Evolutionary conservation across 2,329 filamentous ascomycete species (phyloP).

Genomic region (Cladosporium sp.): DNA sequence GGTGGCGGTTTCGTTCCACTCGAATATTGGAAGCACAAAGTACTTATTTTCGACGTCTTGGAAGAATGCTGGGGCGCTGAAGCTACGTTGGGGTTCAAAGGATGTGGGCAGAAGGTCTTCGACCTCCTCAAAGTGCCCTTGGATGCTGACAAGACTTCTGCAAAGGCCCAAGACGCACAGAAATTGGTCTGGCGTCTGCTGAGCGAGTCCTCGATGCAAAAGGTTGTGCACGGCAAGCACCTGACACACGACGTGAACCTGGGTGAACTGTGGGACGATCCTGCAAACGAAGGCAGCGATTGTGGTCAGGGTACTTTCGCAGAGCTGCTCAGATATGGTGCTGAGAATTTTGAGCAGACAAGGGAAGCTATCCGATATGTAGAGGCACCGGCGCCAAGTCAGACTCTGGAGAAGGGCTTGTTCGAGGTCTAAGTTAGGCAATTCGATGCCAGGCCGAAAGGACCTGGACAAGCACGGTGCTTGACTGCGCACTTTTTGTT

Average conservation of each 20-base stretch:
- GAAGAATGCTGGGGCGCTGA: constrained; percentile 19
- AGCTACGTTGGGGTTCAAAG: constrained; percentile 16
- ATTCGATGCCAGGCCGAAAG: no score
- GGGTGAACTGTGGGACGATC: constrained; percentile 28
- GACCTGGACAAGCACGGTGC: no score
- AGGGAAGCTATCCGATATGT: constrained; percentile 13
- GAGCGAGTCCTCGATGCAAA: constrained; percentile 25
- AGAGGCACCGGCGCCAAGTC: not conserved
- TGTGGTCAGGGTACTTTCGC: constrained; percentile 29
- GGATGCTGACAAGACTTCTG: constrained; percentile 3
- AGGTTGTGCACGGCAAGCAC: constrained; percentile 29
- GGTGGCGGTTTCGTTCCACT: constrained; percentile 12
- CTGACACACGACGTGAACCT: constrained; percentile 20
- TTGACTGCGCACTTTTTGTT: no score
- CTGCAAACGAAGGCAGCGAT: constrained; percentile 24
- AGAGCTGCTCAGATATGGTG: constrained; percentile 28
- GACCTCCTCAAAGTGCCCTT: not conserved
- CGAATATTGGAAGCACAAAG: constrained; percentile 16
- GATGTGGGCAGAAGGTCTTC: constrained; percentile 11
- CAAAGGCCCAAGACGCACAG: constrained; percentile 12
- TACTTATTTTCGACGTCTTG: constrained; percentile 16
- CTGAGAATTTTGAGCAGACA: constrained; percentile 28
- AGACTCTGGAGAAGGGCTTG: constrained; percentile 7
- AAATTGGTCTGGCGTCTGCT: constrained; percentile 23
- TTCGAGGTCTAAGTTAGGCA: not conserved